Evolutionary conservation across 768 basidiomycete species (phyloP), one percentile per base, ranked within the genome.

Genomic region (Suillus variegatus): DNA sequence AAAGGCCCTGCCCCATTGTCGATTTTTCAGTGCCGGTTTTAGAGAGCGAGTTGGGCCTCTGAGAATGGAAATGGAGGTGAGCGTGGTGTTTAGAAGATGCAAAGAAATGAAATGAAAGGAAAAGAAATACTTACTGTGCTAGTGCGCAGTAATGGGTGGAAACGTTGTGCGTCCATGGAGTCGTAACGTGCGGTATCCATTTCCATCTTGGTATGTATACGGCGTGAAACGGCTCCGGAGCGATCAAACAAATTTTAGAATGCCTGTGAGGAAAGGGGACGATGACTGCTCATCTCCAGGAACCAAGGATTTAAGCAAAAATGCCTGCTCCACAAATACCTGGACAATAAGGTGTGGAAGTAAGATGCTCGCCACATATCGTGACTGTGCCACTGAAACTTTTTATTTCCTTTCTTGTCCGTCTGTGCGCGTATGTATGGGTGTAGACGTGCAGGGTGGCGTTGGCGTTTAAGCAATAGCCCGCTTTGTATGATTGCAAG

Each of bases 141-240:
- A 6, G 35, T 55, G 54, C 54, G 54, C 54, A 35, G 52, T 28
- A 75, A 68, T 69, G 75, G 75, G 68, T 76, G 75, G 38, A 75
- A 76, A 67, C 75, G 68, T 32, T 78, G 75, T 32, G 71, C 69
- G 60, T 78, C 74, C 75, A 76, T 76, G 70, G 71, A 63, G 51
- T 68, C 60, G 62, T 64, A 66, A 14, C 75, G 73, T 77, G 74
- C 44, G 49, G 66, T 36, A 13, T 55, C 54, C 32, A 55, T 54
- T 35, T 32, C 35, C 58, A 60, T 43, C 41, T 43, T 40, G 18
- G 52, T 54, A 18, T 54, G 58, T 43, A 43, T 28, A 41, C 40
- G 20, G 28, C 22, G 49, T 41, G 40, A 41, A 10, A 40, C 6
- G 7, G 40, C 41, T 43, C 25, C 18, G 41, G 25, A 36, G 32